Base-by-base conservation (phyloP, 805 yeast species). In the Ogataea ramenticola region DNA sequence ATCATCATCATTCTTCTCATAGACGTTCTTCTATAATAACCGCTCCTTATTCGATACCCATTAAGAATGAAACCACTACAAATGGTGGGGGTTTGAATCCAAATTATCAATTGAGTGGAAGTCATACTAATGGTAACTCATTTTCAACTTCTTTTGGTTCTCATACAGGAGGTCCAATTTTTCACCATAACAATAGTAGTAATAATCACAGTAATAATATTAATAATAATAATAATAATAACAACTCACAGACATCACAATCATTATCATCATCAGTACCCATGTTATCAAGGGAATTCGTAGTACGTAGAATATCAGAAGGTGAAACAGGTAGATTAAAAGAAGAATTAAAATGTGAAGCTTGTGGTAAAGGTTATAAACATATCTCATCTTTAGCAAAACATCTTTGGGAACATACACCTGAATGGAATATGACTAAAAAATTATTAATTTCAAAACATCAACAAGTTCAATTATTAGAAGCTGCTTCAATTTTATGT, bases 391-490 rank as follows among this genome's bases (percentile, higher is more conserved):
- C 90, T n/a, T 71, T 86, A 47, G 93, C 95, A 2, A 86, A 86
- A 61, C 95, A 86, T 64, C 65, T 87, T 34, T 87, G 96, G 96
- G 96, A 87, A 58, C 96, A 87, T 61, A 87, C 96, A 0, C 95
- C 96, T 0, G 96, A 88, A 58, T 87, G 96, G 96, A 85, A 80
- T 55, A 82, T 82, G 60, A 88, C 96, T 3, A 82, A 86, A 52
- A 85, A 84, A 59, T 67, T 87, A 43, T 68, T 83, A 32, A 86
- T 88, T 32, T 81, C 87, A n/a, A 86, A 86, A 61, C 95, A 86
- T 63, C 95, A 86, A 62, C 95, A 86, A 60, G 95, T 86, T 15
- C 95, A 86, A 63, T 68, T 86, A 33, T 68, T 86, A 41, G 95
- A 81, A 56, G 87, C 86, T 27, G 88, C 87, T 5, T 77, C 85